Percentiles rank a stretch among this genome's conserved stretches.
Conservation (phyloP, 2,329 filamentous ascomycete genomes). For the Aspergillus fumigatus region DNA sequence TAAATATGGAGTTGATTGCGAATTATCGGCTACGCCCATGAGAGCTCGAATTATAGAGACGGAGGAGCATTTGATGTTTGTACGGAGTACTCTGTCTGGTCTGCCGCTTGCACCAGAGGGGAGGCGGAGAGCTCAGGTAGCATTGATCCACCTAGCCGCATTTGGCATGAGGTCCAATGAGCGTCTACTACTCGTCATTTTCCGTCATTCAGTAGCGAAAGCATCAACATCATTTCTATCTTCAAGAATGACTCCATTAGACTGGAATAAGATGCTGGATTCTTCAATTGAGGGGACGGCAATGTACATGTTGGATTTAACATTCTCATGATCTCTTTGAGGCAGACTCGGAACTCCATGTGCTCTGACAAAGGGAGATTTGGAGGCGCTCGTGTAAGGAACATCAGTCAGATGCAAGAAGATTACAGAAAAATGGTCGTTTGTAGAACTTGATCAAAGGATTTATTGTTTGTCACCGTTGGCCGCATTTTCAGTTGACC, state of each 20-base stretch:
- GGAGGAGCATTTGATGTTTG: background rate
- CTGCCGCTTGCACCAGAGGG: background rate
- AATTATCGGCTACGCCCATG: background rate
- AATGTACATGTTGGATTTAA: background rate
- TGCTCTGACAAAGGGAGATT: conserved; percentile 54
- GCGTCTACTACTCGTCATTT: background rate
- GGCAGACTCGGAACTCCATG: conserved; percentile 59
- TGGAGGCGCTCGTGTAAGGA: conserved; percentile 73
- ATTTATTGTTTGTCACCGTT: background rate
- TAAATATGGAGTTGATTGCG: background rate
- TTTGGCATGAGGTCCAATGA: conserved; percentile 7
- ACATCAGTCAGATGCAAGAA: conserved; percentile 67
- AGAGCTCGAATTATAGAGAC: conserved; percentile 3
- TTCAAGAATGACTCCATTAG: background rate
- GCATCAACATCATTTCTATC: background rate
- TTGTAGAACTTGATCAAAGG: conserved; percentile 29
- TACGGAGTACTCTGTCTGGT: background rate
- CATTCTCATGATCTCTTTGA: conserved; percentile 9
- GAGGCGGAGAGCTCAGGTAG: background rate
- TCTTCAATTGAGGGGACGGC: background rate
- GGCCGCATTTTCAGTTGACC: conserved; percentile 52
- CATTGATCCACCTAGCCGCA: conserved; percentile 6
- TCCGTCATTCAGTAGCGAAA: background rate
- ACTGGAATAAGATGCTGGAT: background rate
- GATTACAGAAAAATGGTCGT: conserved; percentile 78